Base-by-base conservation (phyloP, 805 yeast genomes). In the Jamesozyma gamospora region DNA sequence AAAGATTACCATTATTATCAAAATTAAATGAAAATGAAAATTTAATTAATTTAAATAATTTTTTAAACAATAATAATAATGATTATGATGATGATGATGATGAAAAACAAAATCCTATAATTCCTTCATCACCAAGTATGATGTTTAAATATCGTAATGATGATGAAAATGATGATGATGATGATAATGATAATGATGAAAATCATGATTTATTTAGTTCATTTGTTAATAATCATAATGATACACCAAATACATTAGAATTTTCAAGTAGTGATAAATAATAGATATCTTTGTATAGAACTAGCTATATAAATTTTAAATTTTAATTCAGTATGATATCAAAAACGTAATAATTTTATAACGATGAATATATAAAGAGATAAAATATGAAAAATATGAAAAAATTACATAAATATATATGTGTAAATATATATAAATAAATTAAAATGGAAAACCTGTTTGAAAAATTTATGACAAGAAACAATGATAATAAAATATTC, bases 101-200 rank as follows among this genome's bases (percentile, higher is more conserved):
- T 4, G 41, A 45, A 15, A 55, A 56, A 29, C 50, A 52, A 28
- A 53, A 53, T 32, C 47, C 52, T 19, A 46, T 51, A 6, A 51
- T 60, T 45, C 62, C 63, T 12, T 57, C 63, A 2, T 57, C 62
- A 9, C 64, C 63, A 7, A 49, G 53, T 13, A 52, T 53, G 34
- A 53, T 54, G 52, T 56, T 52, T 35, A 50, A 46, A 15, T 56
- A 55, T 33, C 31, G 43, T 8, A 36, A 28, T 27, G 42, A 34
- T 34, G 46, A 40, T 28, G 43, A 42, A 10, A 31, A 40, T 10
- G 45, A 44, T 9, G 40, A 36, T n/a, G 48, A 49, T 24, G 58
- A 42, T 36, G 39, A 41, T 21, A 21, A 21, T 21, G 24, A 21
- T 21, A 21, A 36, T 16, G 42, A 41, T 6, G 35, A 41, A n/a